Evolutionary conservation across 202 grass and related monocot species (phyloP), one percentile per base, ranked within the genome.

Genomic region (Setaria italica): DNA sequence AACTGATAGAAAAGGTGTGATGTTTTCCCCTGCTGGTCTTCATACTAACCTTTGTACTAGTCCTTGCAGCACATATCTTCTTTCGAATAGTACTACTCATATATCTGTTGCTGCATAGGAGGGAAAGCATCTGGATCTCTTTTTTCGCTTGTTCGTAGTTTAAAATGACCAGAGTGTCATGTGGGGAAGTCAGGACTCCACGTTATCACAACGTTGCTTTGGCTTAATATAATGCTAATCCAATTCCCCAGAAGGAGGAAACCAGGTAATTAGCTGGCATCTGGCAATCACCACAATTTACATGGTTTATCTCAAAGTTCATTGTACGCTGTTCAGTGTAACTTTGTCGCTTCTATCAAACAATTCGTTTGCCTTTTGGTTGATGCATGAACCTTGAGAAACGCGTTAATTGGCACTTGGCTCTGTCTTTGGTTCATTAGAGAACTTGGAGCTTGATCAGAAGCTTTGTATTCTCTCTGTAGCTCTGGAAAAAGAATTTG

Each of bases 121-220:
- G 70, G 72, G 81, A 72, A 82, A 82, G 82, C 89, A 91, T 91
- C 82, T 91, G 82, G 89, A 88, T 88, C 86, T 74, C 20, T 85
- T 78, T 75, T 60, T 41, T 76, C 78, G 58, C 68, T 59, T 68
- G 12, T 37, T 74, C 8, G 33, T 78, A 60, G 51, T 58, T 74
- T 88, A 39, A 60, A 67, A 87, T 63, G 68, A 88, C 72, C 15
- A 59, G 9, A 13, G 82, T 69, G 60, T 62, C 89, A 91, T 88
- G 89, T 91, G 86, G 14, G 77, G 41, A 32, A 79, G 78, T 81
- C 78, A 91, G 86, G 19, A 82, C 50, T 85, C 50, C 89, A 85
- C 72, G 89, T 73, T 85, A 73, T 60, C 17, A 32, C 33, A 53
- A 13, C 72, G 56, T 71, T 74, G 46, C 78, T 88, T 66, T 67